Conservation (phyloP, 352 stramenopile species). For the Pythium monospermum region DNA sequence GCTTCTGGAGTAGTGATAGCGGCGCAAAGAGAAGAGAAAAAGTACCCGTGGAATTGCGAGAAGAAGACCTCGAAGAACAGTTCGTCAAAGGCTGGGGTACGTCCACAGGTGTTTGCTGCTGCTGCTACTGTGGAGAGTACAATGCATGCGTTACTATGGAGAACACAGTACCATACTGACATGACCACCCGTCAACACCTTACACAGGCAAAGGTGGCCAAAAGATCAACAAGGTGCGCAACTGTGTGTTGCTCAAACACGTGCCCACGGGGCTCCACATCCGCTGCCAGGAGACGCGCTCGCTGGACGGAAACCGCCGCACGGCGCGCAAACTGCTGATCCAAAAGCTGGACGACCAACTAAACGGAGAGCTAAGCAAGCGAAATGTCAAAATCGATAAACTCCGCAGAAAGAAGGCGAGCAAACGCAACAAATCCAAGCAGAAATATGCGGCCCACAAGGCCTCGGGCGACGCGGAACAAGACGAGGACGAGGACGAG, state of each 20-base stretch:
- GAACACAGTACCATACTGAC: neutral
- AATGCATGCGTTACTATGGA: neutral
- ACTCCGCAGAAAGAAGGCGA: conserved; percentile 64
- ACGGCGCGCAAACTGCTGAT: conserved; percentile 64
- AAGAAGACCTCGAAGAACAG: conserved; percentile 70
- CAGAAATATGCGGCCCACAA: conserved; percentile 39
- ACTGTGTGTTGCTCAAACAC: conserved; percentile 86
- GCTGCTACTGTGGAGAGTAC: neutral
- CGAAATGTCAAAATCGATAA: conserved; percentile 61
- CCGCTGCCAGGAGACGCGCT: conserved; percentile 77
- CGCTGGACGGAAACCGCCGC: conserved; percentile 72
- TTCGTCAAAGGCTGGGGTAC: conserved; percentile 84
- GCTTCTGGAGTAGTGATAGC: neutral
- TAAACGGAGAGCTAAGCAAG: conserved; percentile 59
- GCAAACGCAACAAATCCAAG: conserved; percentile 43
- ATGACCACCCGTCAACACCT: neutral
- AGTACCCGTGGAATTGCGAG: conserved; percentile 33
- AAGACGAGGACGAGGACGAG: neutral
- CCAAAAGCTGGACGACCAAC: conserved; percentile 69
- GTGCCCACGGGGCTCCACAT: conserved; percentile 69
- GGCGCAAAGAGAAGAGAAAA: neutral
- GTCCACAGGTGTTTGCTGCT: neutral
- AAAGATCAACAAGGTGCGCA: conserved; percentile 91
- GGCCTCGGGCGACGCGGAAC: neutral
- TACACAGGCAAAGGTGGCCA: conserved; percentile 73